Conservation (phyloP, 2,329 filamentous ascomycete genomes). For the Ophiostoma triangulosporum region DNA sequence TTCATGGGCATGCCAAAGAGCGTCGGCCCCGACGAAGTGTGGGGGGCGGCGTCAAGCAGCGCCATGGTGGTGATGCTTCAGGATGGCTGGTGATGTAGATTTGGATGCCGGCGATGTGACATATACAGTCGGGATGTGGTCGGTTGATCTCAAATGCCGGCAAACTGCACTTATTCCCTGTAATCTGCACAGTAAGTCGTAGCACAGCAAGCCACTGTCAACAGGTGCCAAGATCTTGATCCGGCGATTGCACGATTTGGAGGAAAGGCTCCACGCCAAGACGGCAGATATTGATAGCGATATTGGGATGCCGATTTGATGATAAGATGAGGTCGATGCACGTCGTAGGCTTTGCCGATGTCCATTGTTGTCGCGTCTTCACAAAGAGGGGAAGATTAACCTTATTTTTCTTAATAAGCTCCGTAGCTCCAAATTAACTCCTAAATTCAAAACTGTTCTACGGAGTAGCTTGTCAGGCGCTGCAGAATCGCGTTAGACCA, state of each 20-base stretch:
- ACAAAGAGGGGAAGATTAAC: background rate
- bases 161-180: background rate
- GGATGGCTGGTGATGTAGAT: background rate
- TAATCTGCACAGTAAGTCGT: background rate
- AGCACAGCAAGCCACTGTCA: background rate
- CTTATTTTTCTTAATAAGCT: background rate
- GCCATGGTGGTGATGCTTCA: constrained; percentile 25
- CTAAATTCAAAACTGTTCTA: background rate
- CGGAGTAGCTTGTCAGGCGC: no score
- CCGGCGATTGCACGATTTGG: no score
- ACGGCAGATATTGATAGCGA: no score
- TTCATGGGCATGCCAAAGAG: constrained; percentile 52
- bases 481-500: no score
- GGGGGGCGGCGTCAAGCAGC: constrained; percentile 25
- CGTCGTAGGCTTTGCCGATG: no score
- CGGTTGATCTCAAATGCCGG: background rate
- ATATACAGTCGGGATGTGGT: background rate
- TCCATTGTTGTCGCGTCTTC: no score
- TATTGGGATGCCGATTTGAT: no score
- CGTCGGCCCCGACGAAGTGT: constrained; percentile 28
- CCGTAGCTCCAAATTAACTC: background rate
- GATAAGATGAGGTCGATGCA: no score
- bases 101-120: no score
- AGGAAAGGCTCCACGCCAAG: no score
- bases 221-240: background rate